Base-by-base conservation (phyloP, 78 protist species). In the Isochrysis galbana region DNA sequence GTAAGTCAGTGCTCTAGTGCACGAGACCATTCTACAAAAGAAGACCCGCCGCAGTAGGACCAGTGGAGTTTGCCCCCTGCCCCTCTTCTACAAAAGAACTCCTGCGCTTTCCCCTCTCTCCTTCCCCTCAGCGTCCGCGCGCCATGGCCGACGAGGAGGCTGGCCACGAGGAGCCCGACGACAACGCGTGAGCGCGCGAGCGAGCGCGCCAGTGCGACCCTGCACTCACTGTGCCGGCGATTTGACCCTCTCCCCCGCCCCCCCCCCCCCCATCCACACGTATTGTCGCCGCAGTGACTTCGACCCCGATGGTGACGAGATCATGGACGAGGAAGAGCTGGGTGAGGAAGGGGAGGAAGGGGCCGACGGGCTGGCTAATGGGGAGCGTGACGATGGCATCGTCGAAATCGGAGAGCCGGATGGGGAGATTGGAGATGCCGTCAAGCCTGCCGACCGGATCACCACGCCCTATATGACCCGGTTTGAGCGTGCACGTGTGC, bases 381-480 rank as follows among this genome's bases (percentile, higher is more conserved):
- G 42, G 44, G 44, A 11, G 22, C 17, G n/a, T 10, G 80, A 70
- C 22, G n/a, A 34, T 3, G 80, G 36, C 17, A 22, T 34, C 19
- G 84, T 42, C 21, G 87, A 78, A 34, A 23, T 78, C 51, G 51
- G 34, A n/a, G 38, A 0, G 47, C 51, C 48, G 38, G 32, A 42
- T 14, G 51, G 32, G 23, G 87, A 25, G 39, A 32, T 3, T 14
- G 87, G 51, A 1, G 51, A 78, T 0, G 90, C 67, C 32, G 46
- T 38, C 0, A 46, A 44, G 25, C 22, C 2, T 17, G 80, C 41
- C 7, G 61, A 90, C 34, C n/a, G 92, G 11, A 61, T 69, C 84
- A 98, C 99, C 0, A 97, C 98, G 25, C 83, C 94, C 72, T 98
- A 93, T 72, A 86, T 98, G 97, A 98, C 99, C 1, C 97, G 97